Conservation (phyloP, 805 yeast genomes). For the Saturnispora zaruensis region DNA sequence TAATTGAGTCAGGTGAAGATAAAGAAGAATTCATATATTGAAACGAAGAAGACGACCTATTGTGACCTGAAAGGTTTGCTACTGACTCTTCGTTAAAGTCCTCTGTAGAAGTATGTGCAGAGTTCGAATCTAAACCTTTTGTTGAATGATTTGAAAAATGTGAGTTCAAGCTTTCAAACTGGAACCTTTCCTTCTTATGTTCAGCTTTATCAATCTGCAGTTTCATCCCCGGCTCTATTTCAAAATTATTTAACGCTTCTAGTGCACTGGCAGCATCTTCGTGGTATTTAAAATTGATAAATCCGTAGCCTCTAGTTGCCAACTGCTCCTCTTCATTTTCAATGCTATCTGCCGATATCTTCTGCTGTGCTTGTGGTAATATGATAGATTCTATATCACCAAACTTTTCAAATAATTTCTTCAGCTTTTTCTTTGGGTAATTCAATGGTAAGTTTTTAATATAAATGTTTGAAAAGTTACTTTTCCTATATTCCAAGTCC, state of each 20-base stretch:
- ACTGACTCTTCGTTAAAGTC: neutral
- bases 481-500: slow-evolving; percentile 36
- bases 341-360: slow-evolving; percentile 4
- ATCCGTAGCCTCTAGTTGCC: slow-evolving; percentile 38
- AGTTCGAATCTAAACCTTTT: neutral
- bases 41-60: neutral
- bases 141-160: slow-evolving; percentile 5
- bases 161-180: slow-evolving; percentile 19
- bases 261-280: slow-evolving; percentile 39
- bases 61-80: neutral
- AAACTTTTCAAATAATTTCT: slow-evolving; percentile 35
- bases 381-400: slow-evolving; percentile 44
- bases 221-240: slow-evolving; percentile 25
- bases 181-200: slow-evolving; percentile 27
- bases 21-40: neutral
- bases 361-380: slow-evolving; percentile 35
- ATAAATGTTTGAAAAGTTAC: slow-evolving; percentile 46
- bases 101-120: neutral
- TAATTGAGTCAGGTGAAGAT: neutral
- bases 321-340: neutral
- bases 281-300: slow-evolving; percentile 41
- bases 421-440: slow-evolving; percentile 32
- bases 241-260: slow-evolving; percentile 33
- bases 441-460: slow-evolving; percentile 41
- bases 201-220: slow-evolving; percentile 39